Conservation (phyloP, 176 grass and related monocot species). For the Cenchrus americanus region DNA sequence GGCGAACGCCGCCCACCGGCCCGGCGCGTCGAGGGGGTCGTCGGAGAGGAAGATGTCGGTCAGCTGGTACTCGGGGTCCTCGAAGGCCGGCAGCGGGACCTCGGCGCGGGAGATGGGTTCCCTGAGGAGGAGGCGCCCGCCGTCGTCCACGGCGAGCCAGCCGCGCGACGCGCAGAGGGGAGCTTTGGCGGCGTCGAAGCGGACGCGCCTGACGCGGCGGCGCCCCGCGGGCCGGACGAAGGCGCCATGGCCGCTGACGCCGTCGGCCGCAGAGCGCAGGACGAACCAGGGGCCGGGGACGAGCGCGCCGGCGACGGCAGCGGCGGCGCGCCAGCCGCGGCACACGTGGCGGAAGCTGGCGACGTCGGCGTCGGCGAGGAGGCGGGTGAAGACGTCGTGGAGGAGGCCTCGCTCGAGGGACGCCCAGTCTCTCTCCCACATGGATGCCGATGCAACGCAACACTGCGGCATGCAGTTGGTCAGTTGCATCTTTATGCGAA, state of each 20-base stretch:
- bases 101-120: not conserved
- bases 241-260: not conserved
- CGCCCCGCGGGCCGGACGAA: not conserved
- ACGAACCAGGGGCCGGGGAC: not conserved
- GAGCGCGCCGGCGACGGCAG: not conserved
- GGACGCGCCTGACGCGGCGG: not conserved
- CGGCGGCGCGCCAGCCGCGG: not conserved
- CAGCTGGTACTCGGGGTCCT: not conserved
- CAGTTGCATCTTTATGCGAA: not conserved
- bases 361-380: not conserved
- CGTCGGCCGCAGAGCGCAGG: not conserved
- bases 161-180: not conserved
- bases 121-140: not conserved
- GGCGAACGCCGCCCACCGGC: not conserved
- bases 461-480: not conserved
- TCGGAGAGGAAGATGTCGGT: conserved; percentile 24
- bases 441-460: not conserved
- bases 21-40: not conserved
- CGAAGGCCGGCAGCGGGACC: not conserved
- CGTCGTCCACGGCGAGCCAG: conserved; percentile 15
- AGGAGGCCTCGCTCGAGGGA: not conserved
- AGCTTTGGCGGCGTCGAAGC: not conserved
- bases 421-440: not conserved
- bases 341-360: not conserved
- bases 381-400: not conserved